Base-by-base conservation (phyloP, 768 basidiomycete genomes). In the Hypsizygus marmoreus region DNA sequence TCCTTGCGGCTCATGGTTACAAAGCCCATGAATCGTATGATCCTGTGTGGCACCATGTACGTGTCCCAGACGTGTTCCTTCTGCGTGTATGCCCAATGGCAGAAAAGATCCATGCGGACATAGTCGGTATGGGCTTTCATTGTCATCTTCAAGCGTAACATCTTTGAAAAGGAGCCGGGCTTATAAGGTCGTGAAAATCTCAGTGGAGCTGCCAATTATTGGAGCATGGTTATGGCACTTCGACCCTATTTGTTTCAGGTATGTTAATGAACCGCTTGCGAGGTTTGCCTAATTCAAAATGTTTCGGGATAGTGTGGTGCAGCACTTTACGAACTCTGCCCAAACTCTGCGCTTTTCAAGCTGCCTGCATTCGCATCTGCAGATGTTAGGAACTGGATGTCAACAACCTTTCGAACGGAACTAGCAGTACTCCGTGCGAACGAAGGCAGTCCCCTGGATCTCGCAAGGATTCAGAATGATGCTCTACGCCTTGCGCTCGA, bases 321-420 rank as follows among this genome's bases (percentile, higher is more conserved):
- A 6, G 60, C 60, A 1, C 49, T 65, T 3, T 62, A 39, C 36
- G 54, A 62, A 25, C 36, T 36, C 1, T 45, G 50, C n/a, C 60
- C 62, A 0, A 37, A 57, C 1, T 65, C 60, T 4, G 51, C 57
- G 1, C 32, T 65, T 2, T 65, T 67, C 40, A 44, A 48, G 13
- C 58, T 67, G 1, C 63, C 63, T 1, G 66, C 60, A 0, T 44
- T 65, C 13, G 37, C 41, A 1, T 35, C 63, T 40, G n/a, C n/a
- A 0, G 60, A 64, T 32, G 58, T 67, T 10, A 42, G 41, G 8
- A 53, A 57, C 25, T 66, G 61, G 60, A 64, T 64, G 63, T 50
- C 35, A 32, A 45, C 31, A 6, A 49, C 37, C 0, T 67, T 57
- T 45, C 56, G 38, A 5, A 22, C 40, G 4, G 51, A 59, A 26